Evolutionary conservation across 2,329 filamentous ascomycete genomes (phyloP), one percentile per base, ranked within the genome.

Genomic region (Lojkania enalia): DNA sequence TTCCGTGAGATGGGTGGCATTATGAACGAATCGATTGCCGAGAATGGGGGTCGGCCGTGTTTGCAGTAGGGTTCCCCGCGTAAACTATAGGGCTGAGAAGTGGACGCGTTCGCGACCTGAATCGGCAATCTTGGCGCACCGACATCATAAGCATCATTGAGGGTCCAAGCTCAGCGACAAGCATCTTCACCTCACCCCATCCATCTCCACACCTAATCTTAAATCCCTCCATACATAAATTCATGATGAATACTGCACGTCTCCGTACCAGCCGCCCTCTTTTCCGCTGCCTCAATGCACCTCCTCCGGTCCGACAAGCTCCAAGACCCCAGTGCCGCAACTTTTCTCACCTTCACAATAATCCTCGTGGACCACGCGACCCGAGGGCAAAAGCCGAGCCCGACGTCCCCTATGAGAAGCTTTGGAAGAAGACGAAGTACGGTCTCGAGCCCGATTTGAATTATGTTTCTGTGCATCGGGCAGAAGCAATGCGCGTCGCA

Each of bases 401-500:
- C 13, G 23, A 27, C 7, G 23, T n/a, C n/a, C 23, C n/a, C 23
- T 27, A 7, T n/a, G n/a, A 27, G 23, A 27, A 27, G 23, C 23
- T 27, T n/a, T 27, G 7, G 7, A 27, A 27, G 23, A 27, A 27
- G 23, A 27, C 23, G 7, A 27, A 27, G n/a, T n/a, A 27, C n/a
- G 23, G 23, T n/a, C 11, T 33, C 6, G 14, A 33, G 30, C 30
- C 9, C n/a, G 15, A 20, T 12, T 25, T 58, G 38, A 61, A 71
- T 41, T 46, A 58, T 15, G 54, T 70, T 36, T 67, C 65, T 0
- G 37, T 67, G 4, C 67, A 70, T 46, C 66, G 68, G 36, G 58
- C 55, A 5, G 58, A 70, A 29, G 58, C 57, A 2, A 44, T 64
- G 4, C 59, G 61, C n/a, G 57, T 63, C 1, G 62, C 62, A 12